These are phyloP conservation scores for Aspergillus ustus DNA, from an alignment of 2,329 filamentous ascomycete species.

Conservation along the genomic window DNA sequence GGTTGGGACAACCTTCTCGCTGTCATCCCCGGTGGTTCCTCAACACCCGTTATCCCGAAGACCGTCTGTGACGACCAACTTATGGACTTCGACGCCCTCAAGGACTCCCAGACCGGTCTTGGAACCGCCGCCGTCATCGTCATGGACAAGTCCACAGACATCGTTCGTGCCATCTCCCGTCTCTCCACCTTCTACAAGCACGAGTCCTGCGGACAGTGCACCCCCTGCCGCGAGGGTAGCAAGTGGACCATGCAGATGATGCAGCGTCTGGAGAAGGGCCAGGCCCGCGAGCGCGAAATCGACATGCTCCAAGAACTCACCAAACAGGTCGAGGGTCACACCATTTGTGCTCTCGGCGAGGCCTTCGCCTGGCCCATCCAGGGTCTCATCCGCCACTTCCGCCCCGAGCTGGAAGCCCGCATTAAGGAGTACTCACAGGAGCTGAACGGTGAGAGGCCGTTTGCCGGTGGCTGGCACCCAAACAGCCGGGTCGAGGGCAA, in stretches of 20 bases:
- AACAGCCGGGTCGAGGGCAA: constrained; percentile 76
- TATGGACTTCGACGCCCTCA: constrained; percentile 98
- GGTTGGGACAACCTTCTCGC: constrained; percentile 98
- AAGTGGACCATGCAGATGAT: constrained; percentile 99
- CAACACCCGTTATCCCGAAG: constrained; percentile 93
- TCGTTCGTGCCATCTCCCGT: constrained; percentile 90
- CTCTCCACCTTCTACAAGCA: constrained; percentile 98
- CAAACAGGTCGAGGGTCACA: constrained; percentile 99
- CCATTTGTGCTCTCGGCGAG: constrained; percentile 96
- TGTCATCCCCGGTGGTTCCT: constrained; percentile 94
- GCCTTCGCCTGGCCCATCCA: constrained; percentile 99
- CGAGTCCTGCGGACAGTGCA: constrained; percentile 98
- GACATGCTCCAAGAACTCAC: constrained; percentile 99
- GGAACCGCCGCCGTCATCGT: constrained; percentile 98
- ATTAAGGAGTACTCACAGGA: constrained; percentile 79
- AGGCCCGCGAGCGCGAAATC: constrained; percentile 88
- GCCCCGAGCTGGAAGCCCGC: constrained; percentile 89
- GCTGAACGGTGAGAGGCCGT: constrained; percentile 68
- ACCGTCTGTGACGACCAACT: constrained; percentile 88
- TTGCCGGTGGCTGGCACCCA: constrained; percentile 87
- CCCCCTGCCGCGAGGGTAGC: constrained; percentile 97
- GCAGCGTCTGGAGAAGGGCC: constrained; percentile 90
- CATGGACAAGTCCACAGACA: constrained; percentile 97
- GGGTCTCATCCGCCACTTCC: constrained; percentile 96
- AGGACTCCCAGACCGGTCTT: constrained; percentile 96